These are phyloP conservation scores for Naganishia friedmannii DNA, from an alignment of 768 basidiomycete species.

Conservation along the genomic window DNA sequence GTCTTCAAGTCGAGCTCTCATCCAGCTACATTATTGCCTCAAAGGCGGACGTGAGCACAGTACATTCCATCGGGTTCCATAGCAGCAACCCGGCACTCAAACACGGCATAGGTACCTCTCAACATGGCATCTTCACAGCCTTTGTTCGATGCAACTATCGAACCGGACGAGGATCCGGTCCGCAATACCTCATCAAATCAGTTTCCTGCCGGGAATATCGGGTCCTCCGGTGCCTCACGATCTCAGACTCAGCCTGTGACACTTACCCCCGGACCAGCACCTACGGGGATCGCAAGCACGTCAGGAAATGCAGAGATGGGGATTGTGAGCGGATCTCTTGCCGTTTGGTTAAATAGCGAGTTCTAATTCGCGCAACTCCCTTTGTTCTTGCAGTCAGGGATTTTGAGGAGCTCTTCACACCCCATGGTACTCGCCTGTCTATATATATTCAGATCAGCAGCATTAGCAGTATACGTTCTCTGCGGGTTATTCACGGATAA, in stretches of 20 bases:
- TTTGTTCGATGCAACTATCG: constrained; percentile 69
- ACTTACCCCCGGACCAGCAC: constrained; percentile 23
- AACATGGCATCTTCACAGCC: constrained; percentile 55
- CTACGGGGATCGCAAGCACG: constrained; percentile 54
- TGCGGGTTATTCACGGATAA: constrained; percentile 79
- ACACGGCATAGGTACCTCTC: not conserved
- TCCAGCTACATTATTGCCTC: no score
- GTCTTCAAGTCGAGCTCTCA: no score
- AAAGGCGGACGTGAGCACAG: no score
- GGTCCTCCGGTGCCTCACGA: constrained; percentile 40
- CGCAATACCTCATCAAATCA: constrained; percentile 11
- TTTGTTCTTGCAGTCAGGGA: constrained; percentile 37
- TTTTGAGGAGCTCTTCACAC: constrained; percentile 50
- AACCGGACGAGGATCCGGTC: constrained; percentile 66
- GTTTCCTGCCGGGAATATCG: constrained; percentile 46
- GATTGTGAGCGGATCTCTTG: constrained; percentile 48
- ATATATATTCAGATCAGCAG: constrained; percentile 79
- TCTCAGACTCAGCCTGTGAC: constrained; percentile 16
- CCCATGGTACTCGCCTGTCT: constrained; percentile 78
- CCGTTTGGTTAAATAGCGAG: not conserved
- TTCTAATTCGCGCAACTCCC: constrained; percentile 55
- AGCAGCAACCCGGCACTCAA: not conserved
- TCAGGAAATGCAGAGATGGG: constrained; percentile 75
- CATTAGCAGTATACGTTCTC: constrained; percentile 89
- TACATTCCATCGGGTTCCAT: no score